These are phyloP conservation scores for Metschnikowia dekortorum DNA, from an alignment of 805 yeast genomes.

Conservation along the genomic window DNA sequence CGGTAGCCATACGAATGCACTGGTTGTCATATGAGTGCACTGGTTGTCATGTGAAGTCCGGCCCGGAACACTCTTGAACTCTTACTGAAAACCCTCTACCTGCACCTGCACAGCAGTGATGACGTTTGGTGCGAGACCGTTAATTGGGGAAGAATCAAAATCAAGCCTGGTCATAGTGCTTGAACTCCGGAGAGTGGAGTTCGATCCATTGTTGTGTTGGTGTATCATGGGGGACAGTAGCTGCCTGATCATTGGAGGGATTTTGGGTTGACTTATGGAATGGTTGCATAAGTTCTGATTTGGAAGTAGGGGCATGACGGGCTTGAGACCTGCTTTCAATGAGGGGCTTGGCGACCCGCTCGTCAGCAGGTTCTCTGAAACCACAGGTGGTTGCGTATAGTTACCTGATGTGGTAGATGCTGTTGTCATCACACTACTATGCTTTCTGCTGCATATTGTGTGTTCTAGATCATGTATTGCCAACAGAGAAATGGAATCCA, in stretches of 20 bases:
- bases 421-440: constrained; percentile 16
- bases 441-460: constrained; percentile 12
- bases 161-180: constrained; percentile 30
- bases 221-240: constrained; percentile 16
- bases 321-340: constrained; percentile 12
- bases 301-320: constrained; percentile 16
- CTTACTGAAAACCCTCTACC: constrained; percentile 19
- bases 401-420: constrained; percentile 16
- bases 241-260: constrained; percentile 12
- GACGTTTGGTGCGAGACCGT: constrained; percentile 30
- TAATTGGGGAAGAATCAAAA: constrained; percentile 23
- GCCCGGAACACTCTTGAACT: background rate
- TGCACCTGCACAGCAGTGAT: constrained; percentile 39
- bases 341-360: constrained; percentile 17
- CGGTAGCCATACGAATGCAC: no score
- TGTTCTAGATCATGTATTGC: constrained; percentile 14
- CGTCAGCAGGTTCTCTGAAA: constrained; percentile 10
- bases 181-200: constrained; percentile 27
- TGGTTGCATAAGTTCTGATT: constrained; percentile 17
- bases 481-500: constrained; percentile 14
- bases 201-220: constrained; percentile 17
- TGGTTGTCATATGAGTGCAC: background rate
- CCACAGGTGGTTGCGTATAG: constrained; percentile 5
- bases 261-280: constrained; percentile 9
- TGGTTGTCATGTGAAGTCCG: background rate